These are phyloP conservation scores for Hippophae tibetana DNA, from an alignment of 306 rosid genomes.

Conservation along the genomic window DNA sequence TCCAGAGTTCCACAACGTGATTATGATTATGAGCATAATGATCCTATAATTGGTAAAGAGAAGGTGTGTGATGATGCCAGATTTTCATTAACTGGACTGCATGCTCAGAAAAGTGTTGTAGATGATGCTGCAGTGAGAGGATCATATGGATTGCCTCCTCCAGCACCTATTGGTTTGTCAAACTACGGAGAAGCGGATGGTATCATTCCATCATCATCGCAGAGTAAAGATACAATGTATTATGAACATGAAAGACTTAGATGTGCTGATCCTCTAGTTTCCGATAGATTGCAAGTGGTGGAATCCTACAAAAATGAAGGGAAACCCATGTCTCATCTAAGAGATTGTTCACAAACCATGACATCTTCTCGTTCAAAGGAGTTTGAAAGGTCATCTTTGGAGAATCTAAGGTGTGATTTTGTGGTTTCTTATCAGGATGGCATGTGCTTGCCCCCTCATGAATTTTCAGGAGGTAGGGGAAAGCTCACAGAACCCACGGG, in stretches of 20 bases:
- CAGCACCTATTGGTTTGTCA: slow-evolving; percentile 25
- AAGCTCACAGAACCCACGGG: slow-evolving; percentile 34
- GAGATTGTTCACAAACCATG: slow-evolving; percentile 28
- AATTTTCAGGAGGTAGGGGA: slow-evolving; percentile 36
- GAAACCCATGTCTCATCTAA: slow-evolving; percentile 30
- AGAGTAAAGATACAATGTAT: slow-evolving; percentile 25
- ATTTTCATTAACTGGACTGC: too few relatives aligned
- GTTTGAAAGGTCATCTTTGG: slow-evolving; percentile 36
- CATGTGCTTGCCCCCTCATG: slow-evolving; percentile 26
- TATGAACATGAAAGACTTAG: slow-evolving; percentile 44
- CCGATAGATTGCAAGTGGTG: slow-evolving; percentile 35
- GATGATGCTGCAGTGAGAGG: slow-evolving; percentile 32
- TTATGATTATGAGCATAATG: too few relatives aligned
- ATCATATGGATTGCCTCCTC: slow-evolving; percentile 34
- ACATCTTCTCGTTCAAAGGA: slow-evolving; percentile 40
- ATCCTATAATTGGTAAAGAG: too few relatives aligned
- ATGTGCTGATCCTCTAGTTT: slow-evolving; percentile 27
- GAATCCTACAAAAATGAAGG: slow-evolving; percentile 33
- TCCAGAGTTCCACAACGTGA: slow-evolving; percentile 31
- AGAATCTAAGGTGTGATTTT: slow-evolving; percentile 34
- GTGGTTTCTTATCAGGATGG: slow-evolving; percentile 34
- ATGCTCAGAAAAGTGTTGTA: neutral
- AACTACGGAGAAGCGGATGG: slow-evolving; percentile 30
- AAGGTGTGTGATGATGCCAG: slow-evolving; percentile 1
- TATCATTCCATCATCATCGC: slow-evolving; percentile 27